Evolutionary conservation across 192 early-diverging fungal genomes (phyloP).

Genomic region (Backusella tarrabulga): DNA sequence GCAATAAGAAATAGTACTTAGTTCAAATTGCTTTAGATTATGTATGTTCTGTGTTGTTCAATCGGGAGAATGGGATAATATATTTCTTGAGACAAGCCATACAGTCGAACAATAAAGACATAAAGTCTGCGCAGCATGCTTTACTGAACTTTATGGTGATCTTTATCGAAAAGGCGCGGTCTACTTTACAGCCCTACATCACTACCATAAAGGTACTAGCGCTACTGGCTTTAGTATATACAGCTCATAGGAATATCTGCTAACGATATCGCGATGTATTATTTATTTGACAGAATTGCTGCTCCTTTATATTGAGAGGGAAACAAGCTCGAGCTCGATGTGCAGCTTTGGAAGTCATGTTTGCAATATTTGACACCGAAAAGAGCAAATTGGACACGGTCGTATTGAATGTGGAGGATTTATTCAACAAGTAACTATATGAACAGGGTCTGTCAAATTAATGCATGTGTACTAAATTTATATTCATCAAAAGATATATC

Average conservation of each 20-base stretch:
- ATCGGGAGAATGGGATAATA: constrained; percentile 43
- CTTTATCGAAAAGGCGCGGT: constrained; percentile 35
- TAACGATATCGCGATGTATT: background rate
- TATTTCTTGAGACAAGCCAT: constrained; percentile 35
- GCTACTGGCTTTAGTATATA: constrained; percentile 27
- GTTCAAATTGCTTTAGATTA: constrained; percentile 35
- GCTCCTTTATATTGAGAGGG: background rate
- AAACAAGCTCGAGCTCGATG: background rate
- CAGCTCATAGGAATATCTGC: background rate
- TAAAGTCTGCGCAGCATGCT: constrained; percentile 28
- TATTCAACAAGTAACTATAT: constrained; percentile 12
- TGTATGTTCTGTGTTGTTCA: constrained; percentile 42
- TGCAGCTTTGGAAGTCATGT: constrained; percentile 16
- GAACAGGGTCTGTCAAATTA: background rate
- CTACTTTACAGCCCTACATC: constrained; percentile 35
- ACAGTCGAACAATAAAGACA: constrained; percentile 21
- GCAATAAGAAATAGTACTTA: background rate
- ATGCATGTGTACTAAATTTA: background rate
- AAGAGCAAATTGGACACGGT: constrained; percentile 25
- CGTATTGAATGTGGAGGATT: background rate
- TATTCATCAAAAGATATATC: background rate
- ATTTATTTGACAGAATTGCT: background rate
- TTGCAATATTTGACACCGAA: constrained; percentile 1
- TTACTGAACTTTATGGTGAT: constrained; percentile 46
- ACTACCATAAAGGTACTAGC: constrained; percentile 40